phyloP scores from a whole-genome alignment of 148 eudicot genomes.

The Rhododendron griersonianum region DNA sequence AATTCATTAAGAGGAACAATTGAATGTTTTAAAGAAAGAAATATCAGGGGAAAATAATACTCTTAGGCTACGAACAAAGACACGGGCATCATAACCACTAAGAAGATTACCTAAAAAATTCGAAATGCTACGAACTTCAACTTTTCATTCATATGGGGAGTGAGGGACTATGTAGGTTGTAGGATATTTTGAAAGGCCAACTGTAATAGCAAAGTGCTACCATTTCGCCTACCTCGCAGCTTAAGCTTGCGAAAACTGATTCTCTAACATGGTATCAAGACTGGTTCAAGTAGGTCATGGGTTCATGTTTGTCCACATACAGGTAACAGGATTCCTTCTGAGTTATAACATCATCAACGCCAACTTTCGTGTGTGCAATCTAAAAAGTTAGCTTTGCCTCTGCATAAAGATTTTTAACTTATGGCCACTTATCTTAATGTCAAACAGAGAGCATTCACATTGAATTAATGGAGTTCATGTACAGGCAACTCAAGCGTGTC shows the following conservation, averaged over 20 bases:
- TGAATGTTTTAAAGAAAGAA: background rate
- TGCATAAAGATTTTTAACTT: background rate
- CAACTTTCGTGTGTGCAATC: background rate
- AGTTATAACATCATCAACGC: background rate
- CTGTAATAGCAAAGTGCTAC: background rate
- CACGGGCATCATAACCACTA: background rate
- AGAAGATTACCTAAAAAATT: background rate
- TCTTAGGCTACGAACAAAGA: background rate
- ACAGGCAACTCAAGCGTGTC: background rate
- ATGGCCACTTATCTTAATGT: background rate
- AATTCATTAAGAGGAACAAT: background rate
- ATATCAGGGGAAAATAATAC: background rate
- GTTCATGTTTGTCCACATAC: background rate
- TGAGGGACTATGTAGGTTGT: background rate
- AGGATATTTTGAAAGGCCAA: background rate
- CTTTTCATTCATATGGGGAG: background rate
- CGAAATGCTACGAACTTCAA: background rate
- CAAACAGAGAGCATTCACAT: background rate
- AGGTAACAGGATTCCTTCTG: background rate
- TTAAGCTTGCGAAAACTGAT: background rate
- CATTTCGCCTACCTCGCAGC: background rate
- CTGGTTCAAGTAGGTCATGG: background rate
- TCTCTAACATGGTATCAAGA: background rate
- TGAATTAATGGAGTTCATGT: background rate
- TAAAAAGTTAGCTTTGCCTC: background rate